phyloP scores from a whole-genome alignment of 176 grass and related monocot genomes.

The Dactylis glomerata region DNA sequence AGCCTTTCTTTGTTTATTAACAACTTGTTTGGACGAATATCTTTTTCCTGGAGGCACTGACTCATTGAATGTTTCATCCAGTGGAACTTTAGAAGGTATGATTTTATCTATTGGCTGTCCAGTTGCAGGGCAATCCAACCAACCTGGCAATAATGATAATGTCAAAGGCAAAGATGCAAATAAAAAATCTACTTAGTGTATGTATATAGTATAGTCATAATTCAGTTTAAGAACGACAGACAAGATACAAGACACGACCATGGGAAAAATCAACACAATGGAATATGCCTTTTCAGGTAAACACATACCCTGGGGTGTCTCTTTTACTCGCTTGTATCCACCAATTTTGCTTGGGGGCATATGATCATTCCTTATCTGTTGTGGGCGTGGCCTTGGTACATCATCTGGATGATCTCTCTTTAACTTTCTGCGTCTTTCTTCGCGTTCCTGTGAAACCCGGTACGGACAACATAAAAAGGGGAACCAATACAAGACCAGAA shows the following conservation, averaged over 20 bases:
- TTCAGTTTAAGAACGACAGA: background rate
- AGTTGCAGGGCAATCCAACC: conserved; percentile 76
- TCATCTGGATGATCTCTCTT: conserved; percentile 50
- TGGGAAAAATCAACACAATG: background rate
- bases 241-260: background rate
- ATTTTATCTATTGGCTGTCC: conserved; percentile 62
- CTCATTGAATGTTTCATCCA: conserved; percentile 79
- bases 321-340: conserved; percentile 42
- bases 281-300: background rate
- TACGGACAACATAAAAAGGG: background rate
- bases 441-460: conserved; percentile 49
- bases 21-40: conserved; percentile 78
- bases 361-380: conserved; percentile 45
- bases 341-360: conserved; percentile 26
- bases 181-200: background rate
- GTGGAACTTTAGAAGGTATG: conserved; percentile 84
- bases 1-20: conserved; percentile 69
- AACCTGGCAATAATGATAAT: conserved; percentile 44
- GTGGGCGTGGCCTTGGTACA: conserved; percentile 33
- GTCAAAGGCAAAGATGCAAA: background rate
- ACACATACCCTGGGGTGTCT: conserved; percentile 59
- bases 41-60: conserved; percentile 62
- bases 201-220: background rate
- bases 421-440: conserved; percentile 56
- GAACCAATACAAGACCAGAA: background rate